phyloP scores from a whole-genome alignment of 2,329 filamentous ascomycete genomes.

The Botrytis paeoniae region DNA sequence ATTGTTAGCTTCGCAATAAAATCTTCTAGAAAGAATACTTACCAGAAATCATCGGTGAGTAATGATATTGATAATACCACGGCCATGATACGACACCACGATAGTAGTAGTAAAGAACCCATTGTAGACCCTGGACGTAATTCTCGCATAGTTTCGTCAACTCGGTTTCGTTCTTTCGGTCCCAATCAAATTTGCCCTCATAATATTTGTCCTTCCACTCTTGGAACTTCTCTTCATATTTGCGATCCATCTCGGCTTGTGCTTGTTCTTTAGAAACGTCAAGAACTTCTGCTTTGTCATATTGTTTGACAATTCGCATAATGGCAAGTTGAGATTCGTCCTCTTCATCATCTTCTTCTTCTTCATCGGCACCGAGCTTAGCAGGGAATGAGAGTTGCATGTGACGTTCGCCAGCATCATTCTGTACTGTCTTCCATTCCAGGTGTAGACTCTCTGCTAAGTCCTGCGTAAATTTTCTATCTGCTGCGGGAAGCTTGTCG shows the following conservation, averaged over 20 bases:
- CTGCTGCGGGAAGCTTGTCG: constrained; percentile 69
- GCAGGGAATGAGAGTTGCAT: constrained; percentile 59
- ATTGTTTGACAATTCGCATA: constrained; percentile 79
- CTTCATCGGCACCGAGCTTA: constrained; percentile 47
- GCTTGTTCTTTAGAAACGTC: constrained; percentile 78
- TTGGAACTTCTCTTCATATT: constrained; percentile 87
- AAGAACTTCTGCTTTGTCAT: constrained; percentile 83
- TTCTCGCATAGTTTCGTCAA: constrained; percentile 84
- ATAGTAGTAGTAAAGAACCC: constrained; percentile 99
- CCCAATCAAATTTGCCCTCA: constrained; percentile 85
- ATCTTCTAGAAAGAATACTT: constrained; percentile 33
- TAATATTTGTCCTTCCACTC: constrained; percentile 97
- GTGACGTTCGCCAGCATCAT: constrained; percentile 64
- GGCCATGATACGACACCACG: constrained; percentile 96
- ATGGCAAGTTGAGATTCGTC: constrained; percentile 83
- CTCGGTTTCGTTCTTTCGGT: constrained; percentile 74
- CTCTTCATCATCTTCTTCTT: constrained; percentile 64
- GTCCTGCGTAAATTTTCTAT: constrained; percentile 91
- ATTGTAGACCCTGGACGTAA: constrained; percentile 95
- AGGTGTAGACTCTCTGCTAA: constrained; percentile 68
- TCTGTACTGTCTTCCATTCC: constrained; percentile 61
- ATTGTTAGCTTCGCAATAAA: constrained; percentile 20
- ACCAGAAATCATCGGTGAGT: constrained; percentile 93
- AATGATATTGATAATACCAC: constrained; percentile 97
- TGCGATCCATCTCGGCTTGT: constrained; percentile 72